Percentiles rank a stretch among this genome's conserved stretches.
phyloP scores from a whole-genome alignment of 148 eudicot genomes.

The Salicornia ramosissima region DNA sequence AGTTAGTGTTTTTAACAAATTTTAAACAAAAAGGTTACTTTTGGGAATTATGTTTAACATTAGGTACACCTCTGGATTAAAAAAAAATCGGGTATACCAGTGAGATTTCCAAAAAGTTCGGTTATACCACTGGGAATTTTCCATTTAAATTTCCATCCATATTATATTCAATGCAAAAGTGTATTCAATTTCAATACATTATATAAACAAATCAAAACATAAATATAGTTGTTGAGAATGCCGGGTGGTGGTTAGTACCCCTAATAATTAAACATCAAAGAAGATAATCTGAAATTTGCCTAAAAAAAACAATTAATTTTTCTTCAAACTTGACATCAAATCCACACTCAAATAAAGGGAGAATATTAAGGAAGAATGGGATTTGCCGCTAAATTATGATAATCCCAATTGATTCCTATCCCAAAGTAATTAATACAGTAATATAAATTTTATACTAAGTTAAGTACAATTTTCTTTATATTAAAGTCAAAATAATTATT shows the following conservation, averaged over 20 bases:
- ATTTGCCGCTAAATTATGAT: not conserved
- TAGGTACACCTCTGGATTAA: too few relatives aligned
- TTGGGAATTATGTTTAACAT: too few relatives aligned
- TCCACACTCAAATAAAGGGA: not conserved
- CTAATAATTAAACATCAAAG: not conserved
- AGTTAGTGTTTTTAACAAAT: too few relatives aligned
- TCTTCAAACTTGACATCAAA: conserved; percentile 1
- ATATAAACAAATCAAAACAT: too few relatives aligned
- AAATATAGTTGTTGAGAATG: not conserved
- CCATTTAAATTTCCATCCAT: too few relatives aligned
- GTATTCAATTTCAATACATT: too few relatives aligned
- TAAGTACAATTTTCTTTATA: not conserved
- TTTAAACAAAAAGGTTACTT: too few relatives aligned
- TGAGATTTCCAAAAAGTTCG: too few relatives aligned
- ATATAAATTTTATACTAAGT: not conserved
- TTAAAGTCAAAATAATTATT: not conserved
- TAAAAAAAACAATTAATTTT: not conserved
- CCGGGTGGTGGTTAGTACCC: not conserved
- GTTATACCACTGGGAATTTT: too few relatives aligned
- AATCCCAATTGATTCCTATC: not conserved
- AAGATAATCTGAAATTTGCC: not conserved
- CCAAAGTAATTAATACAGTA: not conserved
- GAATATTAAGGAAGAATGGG: not conserved
- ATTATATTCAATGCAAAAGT: too few relatives aligned
- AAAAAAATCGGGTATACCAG: too few relatives aligned